Conservation (phyloP, 495 filamentous ascomycete genomes). For the Podospora anserina region DNA sequence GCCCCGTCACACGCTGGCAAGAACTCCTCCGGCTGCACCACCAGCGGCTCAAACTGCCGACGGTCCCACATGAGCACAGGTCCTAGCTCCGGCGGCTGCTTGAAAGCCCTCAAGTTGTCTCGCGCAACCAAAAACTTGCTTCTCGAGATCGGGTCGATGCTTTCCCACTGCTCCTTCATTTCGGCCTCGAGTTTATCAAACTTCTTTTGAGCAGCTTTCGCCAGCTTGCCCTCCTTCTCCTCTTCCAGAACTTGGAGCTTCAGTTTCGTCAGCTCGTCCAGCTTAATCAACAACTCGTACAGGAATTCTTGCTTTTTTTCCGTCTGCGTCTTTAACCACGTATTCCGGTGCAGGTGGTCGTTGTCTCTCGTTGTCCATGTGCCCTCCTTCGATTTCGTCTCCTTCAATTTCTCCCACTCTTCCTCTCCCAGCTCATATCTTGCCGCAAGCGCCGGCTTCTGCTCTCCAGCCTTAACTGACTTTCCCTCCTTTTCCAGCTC, state of each 20-base stretch:
- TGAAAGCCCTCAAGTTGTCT: constrained; percentile 47
- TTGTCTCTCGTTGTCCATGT: not conserved
- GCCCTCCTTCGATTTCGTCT: not conserved
- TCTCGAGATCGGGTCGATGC: constrained; percentile 20
- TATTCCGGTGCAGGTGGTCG: not conserved
- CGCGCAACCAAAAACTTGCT: constrained; percentile 33
- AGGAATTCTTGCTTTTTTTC: not conserved
- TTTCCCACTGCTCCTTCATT: constrained; percentile 16
- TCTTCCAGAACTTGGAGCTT: not conserved
- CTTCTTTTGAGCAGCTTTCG: not conserved
- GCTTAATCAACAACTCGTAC: constrained; percentile 10
- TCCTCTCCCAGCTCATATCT: not conserved
- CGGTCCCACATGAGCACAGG: constrained; percentile 61
- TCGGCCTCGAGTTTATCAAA: constrained; percentile 6
- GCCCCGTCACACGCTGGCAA: constrained; percentile 40
- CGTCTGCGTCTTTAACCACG: not conserved
- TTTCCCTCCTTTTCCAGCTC: constrained; percentile 12
- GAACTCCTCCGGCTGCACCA: constrained; percentile 52
- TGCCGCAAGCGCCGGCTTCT: not conserved
- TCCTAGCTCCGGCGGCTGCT: constrained; percentile 32
- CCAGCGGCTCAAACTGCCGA: constrained; percentile 51
- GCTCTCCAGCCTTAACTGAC: constrained; percentile 8
- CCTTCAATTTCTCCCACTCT: not conserved
- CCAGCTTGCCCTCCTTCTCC: not conserved
- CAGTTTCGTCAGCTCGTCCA: not conserved